phyloP scores from a whole-genome alignment of 2,329 filamentous ascomycete genomes.

The Epichloe festucae region DNA sequence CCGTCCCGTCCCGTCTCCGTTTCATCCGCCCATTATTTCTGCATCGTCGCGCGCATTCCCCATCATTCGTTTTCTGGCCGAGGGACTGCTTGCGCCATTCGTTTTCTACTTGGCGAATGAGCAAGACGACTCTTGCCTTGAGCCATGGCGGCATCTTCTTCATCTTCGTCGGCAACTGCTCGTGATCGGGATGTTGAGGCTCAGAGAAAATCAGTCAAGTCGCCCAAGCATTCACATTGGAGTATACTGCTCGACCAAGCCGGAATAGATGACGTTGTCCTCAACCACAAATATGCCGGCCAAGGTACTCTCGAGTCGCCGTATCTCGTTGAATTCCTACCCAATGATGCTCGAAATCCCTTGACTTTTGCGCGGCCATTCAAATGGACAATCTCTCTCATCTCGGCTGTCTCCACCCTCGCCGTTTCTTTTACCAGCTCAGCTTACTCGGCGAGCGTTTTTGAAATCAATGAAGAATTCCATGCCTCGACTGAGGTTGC shows the following conservation, averaged over 20 bases:
- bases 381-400: conserved; percentile 54
- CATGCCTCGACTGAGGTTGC: conserved; percentile 35
- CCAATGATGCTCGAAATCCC: conserved; percentile 54
- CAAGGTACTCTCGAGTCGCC: conserved; percentile 54
- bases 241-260: conserved; percentile 43
- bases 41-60: not conserved
- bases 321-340: conserved; percentile 55
- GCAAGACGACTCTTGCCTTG: not conserved
- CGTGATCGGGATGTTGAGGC: conserved; percentile 31
- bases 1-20: too few relatives aligned
- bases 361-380: conserved; percentile 40
- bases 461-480: conserved; percentile 42
- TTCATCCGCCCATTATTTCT: not conserved
- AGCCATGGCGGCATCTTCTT: conserved; percentile 5
- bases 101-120: not conserved
- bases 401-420: conserved; percentile 54
- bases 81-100: not conserved
- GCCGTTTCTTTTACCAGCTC: conserved; percentile 58
- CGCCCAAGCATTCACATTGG: conserved; percentile 30
- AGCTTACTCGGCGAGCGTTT: conserved; percentile 48
- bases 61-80: not conserved
- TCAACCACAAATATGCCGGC: conserved; percentile 43
- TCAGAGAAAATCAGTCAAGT: conserved; percentile 15
- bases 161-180: conserved; percentile 1
- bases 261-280: conserved; percentile 42